Evolutionary conservation across 768 basidiomycete species (phyloP).

Genomic region (Tulasnella sp.): DNA sequence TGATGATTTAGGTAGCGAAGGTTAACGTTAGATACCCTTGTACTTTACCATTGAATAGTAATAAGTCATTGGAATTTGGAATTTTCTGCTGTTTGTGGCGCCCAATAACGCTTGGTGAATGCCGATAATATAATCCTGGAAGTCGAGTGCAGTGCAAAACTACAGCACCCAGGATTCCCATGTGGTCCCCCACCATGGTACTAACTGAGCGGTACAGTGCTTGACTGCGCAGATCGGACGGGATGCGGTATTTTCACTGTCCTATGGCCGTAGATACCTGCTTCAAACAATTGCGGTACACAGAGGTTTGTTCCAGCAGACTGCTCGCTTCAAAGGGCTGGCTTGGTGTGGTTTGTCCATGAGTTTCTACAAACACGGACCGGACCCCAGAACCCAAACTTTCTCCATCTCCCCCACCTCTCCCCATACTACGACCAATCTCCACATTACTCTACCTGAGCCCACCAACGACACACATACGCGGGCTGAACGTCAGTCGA

Average conservation of each 20-base stretch:
- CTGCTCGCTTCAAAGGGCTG: too few relatives aligned
- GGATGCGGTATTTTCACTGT: conserved; percentile 14
- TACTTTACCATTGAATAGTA: neutral
- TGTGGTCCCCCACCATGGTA: conserved; percentile 13
- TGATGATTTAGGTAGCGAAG: neutral
- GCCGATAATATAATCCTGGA: neutral
- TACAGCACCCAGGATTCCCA: conserved; percentile 13
- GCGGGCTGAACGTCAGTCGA: neutral
- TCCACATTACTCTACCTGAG: too few relatives aligned
- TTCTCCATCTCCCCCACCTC: too few relatives aligned
- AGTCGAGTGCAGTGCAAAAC: neutral
- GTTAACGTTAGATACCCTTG: neutral
- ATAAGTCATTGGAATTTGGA: neutral
- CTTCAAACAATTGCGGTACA: too few relatives aligned
- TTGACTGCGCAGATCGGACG: conserved; percentile 13
- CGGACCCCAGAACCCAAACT: too few relatives aligned
- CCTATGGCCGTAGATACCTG: neutral
- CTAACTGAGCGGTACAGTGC: conserved; percentile 13
- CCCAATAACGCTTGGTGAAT: neutral
- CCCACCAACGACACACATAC: too few relatives aligned
- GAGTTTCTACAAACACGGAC: too few relatives aligned
- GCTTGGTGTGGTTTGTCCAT: too few relatives aligned
- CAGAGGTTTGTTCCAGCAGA: too few relatives aligned
- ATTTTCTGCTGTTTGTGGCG: neutral
- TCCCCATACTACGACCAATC: too few relatives aligned